These are phyloP conservation scores for Coprinopsis strossmayeri DNA, from an alignment of 768 basidiomycete genomes.

Conservation along the genomic window DNA sequence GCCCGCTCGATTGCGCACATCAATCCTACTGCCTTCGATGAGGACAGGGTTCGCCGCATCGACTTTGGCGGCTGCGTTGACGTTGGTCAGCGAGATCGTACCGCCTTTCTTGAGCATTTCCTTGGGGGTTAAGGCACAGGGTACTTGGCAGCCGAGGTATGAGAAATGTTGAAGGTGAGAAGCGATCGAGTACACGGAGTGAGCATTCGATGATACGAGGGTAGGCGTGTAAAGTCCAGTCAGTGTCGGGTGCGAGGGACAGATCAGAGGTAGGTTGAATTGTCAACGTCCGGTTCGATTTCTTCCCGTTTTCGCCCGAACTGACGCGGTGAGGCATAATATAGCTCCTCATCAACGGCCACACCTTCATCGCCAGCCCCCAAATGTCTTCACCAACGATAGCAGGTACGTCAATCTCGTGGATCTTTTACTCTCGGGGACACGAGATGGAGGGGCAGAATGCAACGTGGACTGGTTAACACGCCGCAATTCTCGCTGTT, in stretches of 20 bases:
- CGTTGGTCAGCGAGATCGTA: constrained; percentile 75
- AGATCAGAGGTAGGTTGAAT: constrained; percentile 74
- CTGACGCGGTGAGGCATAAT: constrained; percentile 36
- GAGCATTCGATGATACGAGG: constrained; percentile 28
- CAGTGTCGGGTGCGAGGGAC: constrained; percentile 66
- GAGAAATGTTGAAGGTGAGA: constrained; percentile 55
- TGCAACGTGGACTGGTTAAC: constrained; percentile 34
- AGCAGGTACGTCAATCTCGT: constrained; percentile 75
- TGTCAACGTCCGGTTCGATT: constrained; percentile 56
- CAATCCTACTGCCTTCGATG: constrained; percentile 72
- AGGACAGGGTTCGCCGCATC: constrained; percentile 69
- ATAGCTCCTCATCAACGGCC: constrained; percentile 78
- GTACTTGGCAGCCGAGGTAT: constrained; percentile 59
- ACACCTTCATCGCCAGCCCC: constrained; percentile 70
- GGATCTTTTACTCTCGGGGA: constrained; percentile 52
- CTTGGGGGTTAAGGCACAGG: constrained; percentile 52
- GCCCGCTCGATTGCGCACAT: constrained; percentile 80
- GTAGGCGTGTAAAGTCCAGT: constrained; percentile 83
- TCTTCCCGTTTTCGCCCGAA: not conserved
- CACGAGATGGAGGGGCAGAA: constrained; percentile 31
- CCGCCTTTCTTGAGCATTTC: constrained; percentile 76
- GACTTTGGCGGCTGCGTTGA: constrained; percentile 74
- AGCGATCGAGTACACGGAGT: constrained; percentile 55
- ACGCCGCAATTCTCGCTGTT: constrained; percentile 7
- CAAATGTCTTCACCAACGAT: constrained; percentile 78